Conservation (phyloP, 441 rosid species). For the Brassica balearica region DNA sequence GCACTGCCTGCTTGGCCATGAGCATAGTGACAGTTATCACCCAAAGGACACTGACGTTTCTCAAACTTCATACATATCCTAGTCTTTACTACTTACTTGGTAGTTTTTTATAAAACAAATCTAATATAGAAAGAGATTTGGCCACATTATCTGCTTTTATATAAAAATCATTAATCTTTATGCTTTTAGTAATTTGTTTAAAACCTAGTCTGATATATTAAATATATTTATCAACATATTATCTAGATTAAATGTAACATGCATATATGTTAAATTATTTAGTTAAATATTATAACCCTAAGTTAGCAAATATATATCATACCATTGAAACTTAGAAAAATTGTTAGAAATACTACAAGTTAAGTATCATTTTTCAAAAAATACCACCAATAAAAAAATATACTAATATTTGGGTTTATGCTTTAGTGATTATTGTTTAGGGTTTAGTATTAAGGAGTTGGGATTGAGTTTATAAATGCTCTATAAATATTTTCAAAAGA, state of each 20-base stretch:
- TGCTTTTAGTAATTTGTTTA: background rate
- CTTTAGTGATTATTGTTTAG: no score
- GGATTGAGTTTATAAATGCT: no score
- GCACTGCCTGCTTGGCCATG: conserved; percentile 59
- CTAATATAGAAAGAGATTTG: background rate
- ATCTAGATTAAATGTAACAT: background rate
- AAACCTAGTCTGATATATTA: background rate
- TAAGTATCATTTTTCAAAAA: no score
- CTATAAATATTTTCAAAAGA: no score
- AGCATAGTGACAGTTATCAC: conserved; percentile 93
- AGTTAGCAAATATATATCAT: background rate
- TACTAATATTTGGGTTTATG: no score
- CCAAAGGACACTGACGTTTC: conserved; percentile 86
- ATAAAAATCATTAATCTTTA: background rate
- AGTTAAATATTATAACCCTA: background rate
- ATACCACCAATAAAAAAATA: no score
- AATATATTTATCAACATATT: background rate
- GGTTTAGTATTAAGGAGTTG: no score
- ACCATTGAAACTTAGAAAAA: background rate
- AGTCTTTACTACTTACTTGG: conserved; percentile 40
- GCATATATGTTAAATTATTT: background rate
- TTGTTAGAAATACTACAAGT: no score
- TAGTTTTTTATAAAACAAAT: background rate
- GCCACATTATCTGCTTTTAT: background rate
- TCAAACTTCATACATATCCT: conserved; percentile 85